A percentile compares a stretch with the other conserved stretches of the same genome.
These are phyloP conservation scores for Phialophora macrospora DNA, from an alignment of 2,329 filamentous ascomycete genomes.

Conservation along the genomic window DNA sequence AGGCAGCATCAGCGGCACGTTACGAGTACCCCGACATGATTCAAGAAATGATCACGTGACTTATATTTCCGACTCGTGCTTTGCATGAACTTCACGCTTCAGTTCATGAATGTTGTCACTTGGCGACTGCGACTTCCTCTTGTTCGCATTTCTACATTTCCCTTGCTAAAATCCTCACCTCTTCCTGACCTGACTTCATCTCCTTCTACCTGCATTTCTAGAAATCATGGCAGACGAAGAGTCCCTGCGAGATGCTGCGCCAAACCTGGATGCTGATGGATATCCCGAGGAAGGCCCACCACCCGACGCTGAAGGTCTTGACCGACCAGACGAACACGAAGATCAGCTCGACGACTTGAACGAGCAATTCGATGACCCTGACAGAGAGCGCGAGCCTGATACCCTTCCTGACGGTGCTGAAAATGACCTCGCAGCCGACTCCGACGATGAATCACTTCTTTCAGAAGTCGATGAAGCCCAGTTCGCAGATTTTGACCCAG, in stretches of 20 bases:
- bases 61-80: background rate
- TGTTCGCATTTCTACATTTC: background rate
- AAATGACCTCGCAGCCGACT: conserved; percentile 42
- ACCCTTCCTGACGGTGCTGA: conserved; percentile 45
- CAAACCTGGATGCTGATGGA: conserved; percentile 36
- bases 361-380: conserved; percentile 35
- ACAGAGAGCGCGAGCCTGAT: conserved; percentile 23
- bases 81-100: background rate
- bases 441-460: conserved; percentile 65
- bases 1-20: too few species aligned
- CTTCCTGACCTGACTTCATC: background rate
- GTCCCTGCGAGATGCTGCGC: background rate
- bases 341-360: conserved; percentile 36
- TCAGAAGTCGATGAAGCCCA: conserved; percentile 69
- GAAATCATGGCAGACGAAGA: background rate
- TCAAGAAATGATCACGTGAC: background rate
- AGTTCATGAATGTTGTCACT: background rate
- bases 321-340: conserved; percentile 45
- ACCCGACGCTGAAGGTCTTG: conserved; percentile 48
- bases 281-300: conserved; percentile 36
- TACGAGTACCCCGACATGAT: too few species aligned
- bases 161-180: background rate
- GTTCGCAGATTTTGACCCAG: conserved; percentile 68
- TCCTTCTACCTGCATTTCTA: background rate
- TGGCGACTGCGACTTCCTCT: background rate